Evolutionary conservation across 1,139 yeast genomes (phyloP), one percentile per base, ranked within the genome.

Genomic region (Candida labiduridarum): DNA sequence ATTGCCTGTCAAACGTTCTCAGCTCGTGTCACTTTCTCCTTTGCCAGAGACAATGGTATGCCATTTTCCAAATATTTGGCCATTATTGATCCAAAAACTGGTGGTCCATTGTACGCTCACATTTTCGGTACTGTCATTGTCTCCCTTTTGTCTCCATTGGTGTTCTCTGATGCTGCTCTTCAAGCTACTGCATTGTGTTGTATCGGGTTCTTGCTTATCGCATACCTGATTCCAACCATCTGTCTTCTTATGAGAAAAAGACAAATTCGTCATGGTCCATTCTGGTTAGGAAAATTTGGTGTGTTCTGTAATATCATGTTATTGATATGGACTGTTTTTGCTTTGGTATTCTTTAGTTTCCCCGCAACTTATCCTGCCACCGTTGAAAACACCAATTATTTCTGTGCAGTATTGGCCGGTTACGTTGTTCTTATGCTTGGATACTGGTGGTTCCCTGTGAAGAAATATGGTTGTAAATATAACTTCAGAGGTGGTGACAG

Each of bases 21-120:
- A 60, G 74, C 90, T 43, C 78, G 91, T 68, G 71, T 86, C 59
- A 82, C 89, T 61, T 87, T 95, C 94, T 85, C 92, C 6, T 88
- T 87, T 67, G 80, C 91, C 27, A 83, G 94, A 70, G 94, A 87
- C 68, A 69, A 71, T 51, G 80, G 80, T 16, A 67, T 76, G 56
- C 80, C 79, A 40, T 67, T 68, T 46, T 72, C 79, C 54, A 72
- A 71, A 57, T 67, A 69, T 56, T 72, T 73, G 59, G 67, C 78
- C 19, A 62, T 68, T 42, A 67, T 75, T 41, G 76, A 74, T 61
- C 77, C 78, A 43, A 72, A 68, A 54, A 59, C 71, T 50, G 77
- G 78, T 15, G 72, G 75, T 43, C 80, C 80, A 25, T 64, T 76
- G 46, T 73, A 74, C 51, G 79, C 80, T 36, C 80, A 76, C 60